Percentiles rank a stretch among this genome's conserved stretches.
These are phyloP conservation scores for Aspergillus hortae DNA, from an alignment of 2,329 filamentous ascomycete genomes.

Conservation along the genomic window DNA sequence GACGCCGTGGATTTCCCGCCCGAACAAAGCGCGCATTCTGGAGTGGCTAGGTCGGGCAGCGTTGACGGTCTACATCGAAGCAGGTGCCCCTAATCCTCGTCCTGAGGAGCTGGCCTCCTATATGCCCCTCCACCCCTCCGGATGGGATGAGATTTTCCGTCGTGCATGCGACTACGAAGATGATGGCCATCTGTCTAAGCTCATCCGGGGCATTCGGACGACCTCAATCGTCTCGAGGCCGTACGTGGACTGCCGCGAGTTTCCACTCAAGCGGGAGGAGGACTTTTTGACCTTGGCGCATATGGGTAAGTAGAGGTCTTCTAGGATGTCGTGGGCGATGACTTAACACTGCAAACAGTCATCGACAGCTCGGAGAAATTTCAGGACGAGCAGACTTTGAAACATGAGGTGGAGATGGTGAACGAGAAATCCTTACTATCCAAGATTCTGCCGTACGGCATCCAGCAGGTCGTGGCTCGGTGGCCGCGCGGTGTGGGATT, in stretches of 20 bases:
- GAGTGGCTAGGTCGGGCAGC: constrained; percentile 17
- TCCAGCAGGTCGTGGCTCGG: constrained; percentile 13
- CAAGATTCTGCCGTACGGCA: constrained; percentile 9
- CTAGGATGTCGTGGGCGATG: not conserved
- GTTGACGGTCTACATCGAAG: constrained; percentile 14
- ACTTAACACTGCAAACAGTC: not conserved
- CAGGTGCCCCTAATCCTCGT: constrained; percentile 4
- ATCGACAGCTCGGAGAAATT: constrained; percentile 15
- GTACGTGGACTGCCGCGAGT: not conserved
- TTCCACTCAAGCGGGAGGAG: constrained; percentile 3
- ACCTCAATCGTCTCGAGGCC: constrained; percentile 3
- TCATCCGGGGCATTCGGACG: constrained; percentile 13
- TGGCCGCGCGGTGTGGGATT: constrained; percentile 17
- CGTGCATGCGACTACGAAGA: constrained; percentile 15
- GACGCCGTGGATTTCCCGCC: constrained; percentile 9
- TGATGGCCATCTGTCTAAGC: constrained; percentile 14
- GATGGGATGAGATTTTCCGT: constrained; percentile 9
- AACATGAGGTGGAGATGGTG: constrained; percentile 11
- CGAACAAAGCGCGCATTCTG: constrained; percentile 10
- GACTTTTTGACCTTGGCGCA: constrained; percentile 13
- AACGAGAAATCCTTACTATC: constrained; percentile 9
- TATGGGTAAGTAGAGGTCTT: constrained; percentile 10
- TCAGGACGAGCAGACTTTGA: constrained; percentile 1
- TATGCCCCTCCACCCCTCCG: constrained; percentile 6
- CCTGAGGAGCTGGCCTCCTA: constrained; percentile 8